A percentile compares a stretch with the other conserved stretches of the same genome.
Conservation (phyloP, 768 basidiomycete genomes). For the Tylopilus rubrobrunneus region DNA sequence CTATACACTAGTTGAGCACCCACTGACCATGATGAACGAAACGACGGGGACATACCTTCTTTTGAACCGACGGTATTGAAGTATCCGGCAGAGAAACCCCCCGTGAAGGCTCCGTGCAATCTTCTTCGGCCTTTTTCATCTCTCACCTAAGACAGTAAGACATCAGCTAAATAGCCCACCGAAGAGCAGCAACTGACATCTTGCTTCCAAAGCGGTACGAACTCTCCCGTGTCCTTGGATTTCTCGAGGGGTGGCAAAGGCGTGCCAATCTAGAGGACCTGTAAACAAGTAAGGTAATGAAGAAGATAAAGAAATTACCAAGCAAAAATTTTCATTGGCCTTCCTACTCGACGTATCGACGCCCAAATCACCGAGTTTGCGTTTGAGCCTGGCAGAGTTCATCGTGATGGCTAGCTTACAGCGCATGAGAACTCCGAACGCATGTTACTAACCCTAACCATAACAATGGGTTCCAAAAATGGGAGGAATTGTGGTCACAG, state of each 20-base stretch:
- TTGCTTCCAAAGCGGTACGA: slow-evolving; percentile 97
- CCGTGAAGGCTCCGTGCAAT: slow-evolving; percentile 98
- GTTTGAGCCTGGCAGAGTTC: slow-evolving; percentile 63
- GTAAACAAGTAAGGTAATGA: neutral
- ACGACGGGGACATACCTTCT: slow-evolving; percentile 59
- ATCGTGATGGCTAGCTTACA: slow-evolving; percentile 26
- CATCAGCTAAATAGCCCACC: slow-evolving; percentile 19
- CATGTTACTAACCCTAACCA: slow-evolving; percentile 16
- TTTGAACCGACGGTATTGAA: slow-evolving; percentile 95
- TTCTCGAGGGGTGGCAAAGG: slow-evolving; percentile 94
- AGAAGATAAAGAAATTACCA: slow-evolving; percentile 42
- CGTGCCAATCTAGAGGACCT: slow-evolving; percentile 77
- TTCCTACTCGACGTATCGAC: slow-evolving; percentile 65
- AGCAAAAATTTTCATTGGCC: slow-evolving; percentile 81
- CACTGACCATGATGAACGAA: neutral
- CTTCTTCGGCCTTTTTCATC: slow-evolving; percentile 91
- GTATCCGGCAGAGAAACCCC: slow-evolving; percentile 97
- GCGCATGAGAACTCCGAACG: neutral
- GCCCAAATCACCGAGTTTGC: slow-evolving; percentile 79
- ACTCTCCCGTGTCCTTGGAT: slow-evolving; percentile 87
- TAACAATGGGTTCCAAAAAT: slow-evolving; percentile 8
- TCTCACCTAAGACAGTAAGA: slow-evolving; percentile 52
- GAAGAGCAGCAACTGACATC: slow-evolving; percentile 53
- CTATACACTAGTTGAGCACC: slow-evolving; percentile 38
- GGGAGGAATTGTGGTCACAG: no score